These are phyloP conservation scores for Fusarium sp. DNA, from an alignment of 2,329 filamentous ascomycete genomes.

Conservation along the genomic window DNA sequence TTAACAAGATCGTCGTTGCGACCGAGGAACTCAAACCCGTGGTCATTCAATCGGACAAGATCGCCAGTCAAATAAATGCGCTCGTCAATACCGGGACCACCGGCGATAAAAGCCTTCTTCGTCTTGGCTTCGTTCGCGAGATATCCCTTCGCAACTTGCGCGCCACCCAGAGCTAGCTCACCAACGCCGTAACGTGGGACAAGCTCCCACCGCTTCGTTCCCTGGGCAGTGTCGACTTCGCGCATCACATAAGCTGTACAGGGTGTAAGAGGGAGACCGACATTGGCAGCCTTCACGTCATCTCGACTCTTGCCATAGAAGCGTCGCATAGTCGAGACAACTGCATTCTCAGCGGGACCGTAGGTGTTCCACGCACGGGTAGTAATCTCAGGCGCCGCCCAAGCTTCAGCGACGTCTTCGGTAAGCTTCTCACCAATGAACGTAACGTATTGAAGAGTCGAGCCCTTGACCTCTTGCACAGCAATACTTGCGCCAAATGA, in stretches of 20 bases:
- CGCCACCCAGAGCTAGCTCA: conserved; percentile 19
- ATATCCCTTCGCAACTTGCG: conserved; percentile 28
- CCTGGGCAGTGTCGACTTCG: not conserved
- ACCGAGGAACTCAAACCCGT: conserved; percentile 30
- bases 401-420: conserved; percentile 25
- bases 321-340: conserved; percentile 25
- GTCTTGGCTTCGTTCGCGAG: conserved; percentile 27
- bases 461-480: conserved; percentile 19
- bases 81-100: conserved; percentile 20
- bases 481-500: conserved; percentile 29
- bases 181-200: conserved; percentile 29
- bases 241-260: conserved; percentile 30
- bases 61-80: conserved; percentile 29
- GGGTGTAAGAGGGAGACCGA: conserved; percentile 14
- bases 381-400: conserved; percentile 19
- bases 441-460: conserved; percentile 20
- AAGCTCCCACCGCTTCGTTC: conserved; percentile 18
- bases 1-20: conserved; percentile 31
- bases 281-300: conserved; percentile 23
- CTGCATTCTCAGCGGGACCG: conserved; percentile 19
- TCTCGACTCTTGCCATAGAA: conserved; percentile 26
- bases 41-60: conserved; percentile 27
- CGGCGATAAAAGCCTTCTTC: conserved; percentile 21
- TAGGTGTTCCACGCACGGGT: conserved; percentile 28
- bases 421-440: conserved; percentile 31